Evolutionary conservation across 129 eudicot genomes (phyloP), one percentile per base, ranked within the genome.

Genomic region (Chrysanthemum seticuspe): DNA sequence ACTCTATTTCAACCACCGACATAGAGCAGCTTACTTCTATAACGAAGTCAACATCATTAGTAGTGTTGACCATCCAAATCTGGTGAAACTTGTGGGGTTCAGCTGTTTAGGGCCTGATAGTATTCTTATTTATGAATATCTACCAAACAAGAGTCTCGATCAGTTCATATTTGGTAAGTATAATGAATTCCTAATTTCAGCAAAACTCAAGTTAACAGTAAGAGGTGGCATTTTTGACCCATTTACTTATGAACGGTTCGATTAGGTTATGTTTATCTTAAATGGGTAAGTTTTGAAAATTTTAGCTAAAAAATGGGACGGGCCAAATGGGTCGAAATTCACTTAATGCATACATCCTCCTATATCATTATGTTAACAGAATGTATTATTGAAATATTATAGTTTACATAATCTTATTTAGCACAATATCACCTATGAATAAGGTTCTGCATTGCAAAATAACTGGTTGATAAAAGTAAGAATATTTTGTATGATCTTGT

Each of bases 21-120:
- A 89, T 71, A 82, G 96, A 89, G 92, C 96, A 19, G 89, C 85
- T 9, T 92, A 85, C 75, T 93, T 93, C 78, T 89, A 85, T 64
- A 85, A 91, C 2, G 97, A 91, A 80, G 91, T 87, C 66, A 83
- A 87, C 79, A 91, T 87, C 63, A 83, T 90, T 65, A 90, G 91
- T 61, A 79, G 91, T 15, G 84, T 90, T 54, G 91, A 90, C 64
- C 95, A 90, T 66, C 83, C 85, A 75, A 90, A 87, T 64, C 86
- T 90, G 72, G 97, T 90, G 47, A 83, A 87, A 72, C 78, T 90
- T 53, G 49, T 87, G 54, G 95, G 97, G 21, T 90, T 91, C 79
- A 87, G 95, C 67, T 90, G 91, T 45, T 82, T 84, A 15, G 95
- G 95, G 15, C 95, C 95, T 6, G 91, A 85, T 68, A 85, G 97